These are phyloP conservation scores for Alternaria arborescens DNA, from an alignment of 2,329 filamentous ascomycete genomes.

Conservation along the genomic window DNA sequence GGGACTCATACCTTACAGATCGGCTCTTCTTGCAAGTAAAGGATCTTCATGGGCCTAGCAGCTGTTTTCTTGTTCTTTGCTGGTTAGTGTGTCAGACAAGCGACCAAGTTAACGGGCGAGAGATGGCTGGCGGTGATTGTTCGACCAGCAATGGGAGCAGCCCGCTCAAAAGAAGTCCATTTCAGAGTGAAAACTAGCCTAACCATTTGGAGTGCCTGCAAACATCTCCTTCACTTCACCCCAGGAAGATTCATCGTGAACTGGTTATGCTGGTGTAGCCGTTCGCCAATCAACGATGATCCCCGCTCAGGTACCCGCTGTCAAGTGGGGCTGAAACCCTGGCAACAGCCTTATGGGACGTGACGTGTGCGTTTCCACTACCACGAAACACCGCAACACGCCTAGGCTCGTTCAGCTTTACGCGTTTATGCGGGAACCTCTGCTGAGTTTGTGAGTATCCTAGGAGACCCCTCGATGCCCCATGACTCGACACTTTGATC, in stretches of 20 bases:
- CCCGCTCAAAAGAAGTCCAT: slow-evolving; percentile 2
- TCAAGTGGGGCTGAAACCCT: slow-evolving; percentile 19
- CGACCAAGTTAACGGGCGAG: neutral
- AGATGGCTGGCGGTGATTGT: neutral
- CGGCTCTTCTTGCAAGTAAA: neutral
- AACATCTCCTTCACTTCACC: slow-evolving; percentile 8
- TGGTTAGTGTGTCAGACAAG: neutral
- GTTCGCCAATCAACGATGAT: slow-evolving; percentile 16
- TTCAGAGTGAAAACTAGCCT: neutral
- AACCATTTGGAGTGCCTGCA: neutral
- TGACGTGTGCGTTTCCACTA: slow-evolving; percentile 18
- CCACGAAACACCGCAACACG: slow-evolving; percentile 10
- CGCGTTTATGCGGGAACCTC: neutral
- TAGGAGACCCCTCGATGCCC: neutral
- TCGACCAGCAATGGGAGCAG: neutral
- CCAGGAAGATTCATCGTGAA: slow-evolving; percentile 7
- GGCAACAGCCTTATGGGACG: slow-evolving; percentile 16
- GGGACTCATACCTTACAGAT: slow-evolving; percentile 1
- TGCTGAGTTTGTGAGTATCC: neutral
- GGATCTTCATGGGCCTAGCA: neutral
- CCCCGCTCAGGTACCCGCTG: slow-evolving; percentile 14
- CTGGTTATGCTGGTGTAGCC: slow-evolving; percentile 1
- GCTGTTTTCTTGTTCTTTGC: neutral
- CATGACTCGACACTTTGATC: neutral
- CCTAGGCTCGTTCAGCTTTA: neutral